These are phyloP conservation scores for Phylloporus sp. DNA, from an alignment of 768 basidiomycete species.

Conservation along the genomic window DNA sequence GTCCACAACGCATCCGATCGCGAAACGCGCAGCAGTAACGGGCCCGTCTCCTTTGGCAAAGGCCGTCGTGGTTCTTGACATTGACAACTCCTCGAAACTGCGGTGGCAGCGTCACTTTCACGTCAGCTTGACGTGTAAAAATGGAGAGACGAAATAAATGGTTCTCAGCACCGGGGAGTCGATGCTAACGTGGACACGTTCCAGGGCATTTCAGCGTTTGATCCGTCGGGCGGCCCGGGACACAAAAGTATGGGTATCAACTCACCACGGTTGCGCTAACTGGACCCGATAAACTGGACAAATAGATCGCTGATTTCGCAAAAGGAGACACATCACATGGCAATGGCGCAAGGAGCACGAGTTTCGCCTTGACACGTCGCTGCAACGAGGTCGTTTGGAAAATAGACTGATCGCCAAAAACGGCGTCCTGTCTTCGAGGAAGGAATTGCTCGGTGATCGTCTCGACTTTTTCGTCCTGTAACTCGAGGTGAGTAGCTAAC, in stretches of 20 bases:
- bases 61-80: conserved; percentile 15
- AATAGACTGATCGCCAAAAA: conserved; percentile 29
- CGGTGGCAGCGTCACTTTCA: conserved; percentile 26
- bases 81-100: conserved; percentile 27
- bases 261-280: conserved; percentile 26
- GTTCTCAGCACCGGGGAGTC: conserved; percentile 23
- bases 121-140: conserved; percentile 25
- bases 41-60: conserved; percentile 6
- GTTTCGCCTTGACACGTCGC: conserved; percentile 25
- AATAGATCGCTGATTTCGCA: conserved; percentile 32
- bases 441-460: conserved; percentile 26
- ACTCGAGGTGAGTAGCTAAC: not conserved
- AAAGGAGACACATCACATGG: conserved; percentile 26
- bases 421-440: conserved; percentile 26
- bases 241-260: not conserved
- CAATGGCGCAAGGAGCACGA: conserved; percentile 24
- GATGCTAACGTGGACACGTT: conserved; percentile 14
- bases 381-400: conserved; percentile 20
- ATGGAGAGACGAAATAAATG: conserved; percentile 30
- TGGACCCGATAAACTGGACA: conserved; percentile 26
- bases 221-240: not conserved
- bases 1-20: conserved; percentile 19
- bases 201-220: conserved; percentile 6
- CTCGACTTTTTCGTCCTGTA: conserved; percentile 19
- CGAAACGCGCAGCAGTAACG: conserved; percentile 24